A percentile compares a stretch with the other conserved stretches of the same genome.
These are phyloP conservation scores for Scenedesmus sp. DNA, from an alignment of 163 green algal species.

Conservation along the genomic window DNA sequence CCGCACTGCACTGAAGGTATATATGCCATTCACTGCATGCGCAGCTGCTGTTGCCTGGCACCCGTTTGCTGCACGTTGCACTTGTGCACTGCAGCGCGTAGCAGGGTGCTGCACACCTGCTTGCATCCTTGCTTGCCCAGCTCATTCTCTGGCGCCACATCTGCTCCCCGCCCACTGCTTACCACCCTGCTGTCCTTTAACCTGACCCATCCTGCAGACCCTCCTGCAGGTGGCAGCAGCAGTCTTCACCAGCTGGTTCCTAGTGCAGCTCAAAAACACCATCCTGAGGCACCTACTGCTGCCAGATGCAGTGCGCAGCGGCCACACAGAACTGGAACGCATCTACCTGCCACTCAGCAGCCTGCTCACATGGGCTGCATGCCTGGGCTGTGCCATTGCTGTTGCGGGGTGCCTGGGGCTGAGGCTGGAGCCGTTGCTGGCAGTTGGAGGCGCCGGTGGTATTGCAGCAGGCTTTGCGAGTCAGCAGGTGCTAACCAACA, in stretches of 20 bases:
- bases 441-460: conserved; percentile 41
- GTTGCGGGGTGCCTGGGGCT: not conserved
- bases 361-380: conserved; percentile 36
- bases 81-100: no score
- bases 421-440: conserved; percentile 26
- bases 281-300: not conserved
- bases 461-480: conserved; percentile 47
- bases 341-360: conserved; percentile 36
- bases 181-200: not conserved
- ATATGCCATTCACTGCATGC: no score
- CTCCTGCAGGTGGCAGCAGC: not conserved
- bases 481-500: conserved; percentile 44
- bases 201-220: not conserved
- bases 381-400: not conserved
- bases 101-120: no score
- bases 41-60: no score
- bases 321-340: conserved; percentile 25
- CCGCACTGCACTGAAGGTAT: no score
- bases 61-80: no score
- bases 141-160: no score
- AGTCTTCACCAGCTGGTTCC: conserved; percentile 32
- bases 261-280: conserved; percentile 41
- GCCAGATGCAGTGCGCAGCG: conserved; percentile 18
- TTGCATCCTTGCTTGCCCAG: no score
- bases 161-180: not conserved